Base-by-base conservation (phyloP, 164 flowering plant species). In the Houttuynia cordata region DNA sequence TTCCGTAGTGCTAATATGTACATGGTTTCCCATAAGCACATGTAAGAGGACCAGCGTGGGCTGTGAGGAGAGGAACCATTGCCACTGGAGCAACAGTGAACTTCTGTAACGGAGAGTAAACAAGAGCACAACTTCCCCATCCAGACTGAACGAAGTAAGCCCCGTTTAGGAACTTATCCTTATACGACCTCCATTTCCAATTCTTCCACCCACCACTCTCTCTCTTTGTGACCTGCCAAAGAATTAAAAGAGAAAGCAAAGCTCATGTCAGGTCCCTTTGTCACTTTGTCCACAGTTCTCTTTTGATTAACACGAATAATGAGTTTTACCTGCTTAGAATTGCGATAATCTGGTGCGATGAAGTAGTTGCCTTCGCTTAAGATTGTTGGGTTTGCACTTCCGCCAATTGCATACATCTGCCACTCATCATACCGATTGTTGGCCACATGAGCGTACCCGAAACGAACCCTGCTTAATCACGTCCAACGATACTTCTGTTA, bases 111-210 rank as follows among this genome's bases (percentile, higher is more conserved):
- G 22, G 24, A 2, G 69, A 21, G 68, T 88, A 88, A n/a, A 0
- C 24, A 21, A 90, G 89, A 0, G 78, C 59, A 70, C 76, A 73
- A 22, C 70, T 76, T 62, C 92, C 93, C 64, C 71, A 81, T 17
- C 91, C 93, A 3, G 96, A 84, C 54, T 70, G 91, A 57, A 86
- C 81, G 69, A 88, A 88, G 62, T 73, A 88, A 24, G 91, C 96
- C 10, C 96, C 96, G 61, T 88, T 88, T 64, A 58, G 9, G 57
- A 86, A 88, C 6, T 45, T 66, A 61, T 88, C 93, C 37, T 54
- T 76, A 0, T 81, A 80, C 1, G 88, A 80, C 25, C 88, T 80
- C 93, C 92, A 86, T 73, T 79, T 86, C 93, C 92, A 88, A 19
- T 65, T 77, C 71, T 71, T 73, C 90, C 90, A 83, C 0, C 76